These are phyloP conservation scores for Umbelopsis sp. DNA, from an alignment of 371 early-diverging fungal species.

Conservation along the genomic window DNA sequence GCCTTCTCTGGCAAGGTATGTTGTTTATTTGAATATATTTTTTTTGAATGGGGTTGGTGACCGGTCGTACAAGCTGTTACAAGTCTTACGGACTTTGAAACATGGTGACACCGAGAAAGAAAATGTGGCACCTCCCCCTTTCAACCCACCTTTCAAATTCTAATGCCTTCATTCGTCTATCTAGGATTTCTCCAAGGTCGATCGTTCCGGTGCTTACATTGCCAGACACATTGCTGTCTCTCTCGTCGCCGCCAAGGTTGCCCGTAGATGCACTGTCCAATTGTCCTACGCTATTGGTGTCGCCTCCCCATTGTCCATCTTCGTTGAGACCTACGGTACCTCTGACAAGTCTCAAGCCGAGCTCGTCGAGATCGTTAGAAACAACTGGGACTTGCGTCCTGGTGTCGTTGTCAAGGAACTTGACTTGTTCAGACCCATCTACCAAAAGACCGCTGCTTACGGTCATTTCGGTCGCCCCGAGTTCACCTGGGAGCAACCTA, in stretches of 20 bases:
- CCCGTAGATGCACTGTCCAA: slow-evolving; percentile 96
- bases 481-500: slow-evolving; percentile 98
- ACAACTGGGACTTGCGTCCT: slow-evolving; percentile 98
- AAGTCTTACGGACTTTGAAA: background rate
- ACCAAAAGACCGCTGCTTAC: slow-evolving; percentile 96
- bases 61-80: background rate
- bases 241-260: slow-evolving; percentile 92
- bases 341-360: slow-evolving; percentile 87
- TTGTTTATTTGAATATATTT: background rate
- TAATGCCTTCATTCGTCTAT: background rate
- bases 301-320: slow-evolving; percentile 96
- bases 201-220: slow-evolving; percentile 99
- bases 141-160: background rate
- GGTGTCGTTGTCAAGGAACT: slow-evolving; percentile 98
- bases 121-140: background rate
- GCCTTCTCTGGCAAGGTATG: slow-evolving; percentile 95
- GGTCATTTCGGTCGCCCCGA: slow-evolving; percentile 99
- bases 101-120: background rate
- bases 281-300: slow-evolving; percentile 99
- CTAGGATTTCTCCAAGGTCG: slow-evolving; percentile 99
- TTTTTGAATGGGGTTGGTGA: slow-evolving; percentile 6
- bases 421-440: slow-evolving; percentile 97
- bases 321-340: slow-evolving; percentile 98
- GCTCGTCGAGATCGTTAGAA: slow-evolving; percentile 91
- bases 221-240: slow-evolving; percentile 99